Evolutionary conservation across 768 basidiomycete genomes (phyloP), one percentile per base, ranked within the genome.

Genomic region (Paxillus ammoniavirescens): DNA sequence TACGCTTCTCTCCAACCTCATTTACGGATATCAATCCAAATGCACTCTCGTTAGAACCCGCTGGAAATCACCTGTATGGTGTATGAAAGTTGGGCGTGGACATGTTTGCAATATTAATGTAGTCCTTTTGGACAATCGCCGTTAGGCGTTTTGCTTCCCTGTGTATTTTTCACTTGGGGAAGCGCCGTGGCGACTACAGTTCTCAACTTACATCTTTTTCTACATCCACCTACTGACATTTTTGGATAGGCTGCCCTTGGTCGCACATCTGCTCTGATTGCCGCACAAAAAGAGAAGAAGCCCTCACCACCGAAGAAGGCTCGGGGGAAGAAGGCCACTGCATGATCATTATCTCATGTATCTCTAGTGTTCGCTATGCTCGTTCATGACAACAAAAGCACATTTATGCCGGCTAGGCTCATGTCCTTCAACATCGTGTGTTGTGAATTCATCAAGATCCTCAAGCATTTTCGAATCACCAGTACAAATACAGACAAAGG

Each of bases 21-120:
- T 28, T 47, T 21, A 21, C 21, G 58, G 52, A 44, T 35, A 45
- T n/a, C 41, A 35, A 47, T 41, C 30, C 38, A 59, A 65, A 76
- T 73, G 89, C 90, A 91, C 75, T 86, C 84, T 82, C 85, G 86
- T 86, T 93, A 93, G 90, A 93, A 90, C 90, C 90, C 87, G 78
- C 89, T 82, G 86, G 86, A 89, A 65, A 70, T 61, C 71, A 71
- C 79, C 74, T 43, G 64, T 65, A 71, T 72, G 77, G 78, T 74
- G 73, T 70, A 86, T 86, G 88, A 91, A 87, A 79, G 89, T 75
- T 80, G 89, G 88, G 90, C 82, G 90, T 93, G 89, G 90, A 93
- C 86, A 89, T 74, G 89, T 88, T 81, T 93, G 90, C 90, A 84
- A 93, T 72, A 93, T 67, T 72, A 62, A 77, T 40, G 2, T 26